Evolutionary conservation across 805 yeast species (phyloP).

Genomic region (Candida koratica): DNA sequence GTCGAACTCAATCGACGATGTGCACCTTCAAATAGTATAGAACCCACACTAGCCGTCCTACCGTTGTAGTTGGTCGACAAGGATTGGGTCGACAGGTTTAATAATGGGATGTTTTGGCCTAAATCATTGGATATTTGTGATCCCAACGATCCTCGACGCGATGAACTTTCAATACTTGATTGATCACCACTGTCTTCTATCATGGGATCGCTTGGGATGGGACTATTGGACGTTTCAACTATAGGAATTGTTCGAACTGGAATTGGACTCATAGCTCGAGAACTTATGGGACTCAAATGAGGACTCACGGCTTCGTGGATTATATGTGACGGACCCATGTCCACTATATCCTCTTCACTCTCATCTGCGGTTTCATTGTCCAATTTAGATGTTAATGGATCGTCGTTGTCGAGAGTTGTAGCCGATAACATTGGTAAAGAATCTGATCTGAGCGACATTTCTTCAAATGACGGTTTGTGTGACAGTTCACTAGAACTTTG

Average conservation of each 20-base stretch:
- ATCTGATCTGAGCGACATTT: not conserved
- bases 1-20: conserved; percentile 19
- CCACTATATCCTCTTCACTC: conserved; percentile 15
- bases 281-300: conserved; percentile 10
- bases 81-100: conserved; percentile 25
- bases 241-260: conserved; percentile 3
- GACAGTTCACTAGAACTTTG: conserved; percentile 14
- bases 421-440: conserved; percentile 1
- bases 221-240: conserved; percentile 1
- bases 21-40: conserved; percentile 21
- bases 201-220: conserved; percentile 1
- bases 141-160: conserved; percentile 21
- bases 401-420: not conserved
- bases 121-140: conserved; percentile 19
- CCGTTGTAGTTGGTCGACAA: conserved; percentile 11
- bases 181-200: conserved; percentile 11
- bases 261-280: conserved; percentile 3
- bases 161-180: conserved; percentile 13
- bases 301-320: conserved; percentile 15
- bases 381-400: conserved; percentile 6
- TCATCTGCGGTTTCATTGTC: conserved; percentile 1
- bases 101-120: conserved; percentile 31
- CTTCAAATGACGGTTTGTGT: conserved; percentile 5
- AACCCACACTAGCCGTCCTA: conserved; percentile 24
- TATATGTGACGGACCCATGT: conserved; percentile 12